Evolutionary conservation across 192 early-diverging fungal genomes (phyloP), one percentile per base, ranked within the genome.

Genomic region (Thamnidium elegans): DNA sequence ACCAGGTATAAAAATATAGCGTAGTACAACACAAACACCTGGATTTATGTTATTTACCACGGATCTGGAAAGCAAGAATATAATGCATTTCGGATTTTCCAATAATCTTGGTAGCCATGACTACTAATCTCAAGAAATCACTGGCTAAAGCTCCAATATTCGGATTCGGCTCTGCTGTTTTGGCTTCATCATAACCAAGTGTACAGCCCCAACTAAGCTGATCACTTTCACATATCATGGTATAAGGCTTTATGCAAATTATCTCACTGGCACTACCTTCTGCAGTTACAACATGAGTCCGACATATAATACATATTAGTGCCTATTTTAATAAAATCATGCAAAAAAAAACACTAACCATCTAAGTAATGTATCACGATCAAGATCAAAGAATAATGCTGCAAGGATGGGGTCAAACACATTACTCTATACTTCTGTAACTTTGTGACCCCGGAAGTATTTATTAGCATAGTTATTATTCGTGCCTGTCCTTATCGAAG

Each of bases 241-340:
- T 26, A 54, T 54, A 21, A 54, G 52, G 20, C 26, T 54, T 21
- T 7, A 30, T 26, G 21, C 52, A 13, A 54, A 54, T 31, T 31
- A 31, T 7, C 26, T 54, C 52, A 54, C 52, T 54, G 21, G 8
- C 52, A 54, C 23, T 7, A 30, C 52, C 52, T 31, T 54, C 52
- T 7, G 26, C 26, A 54, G 52, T 21, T 0, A 54, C 52, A 54
- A 54, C 20, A 32, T 54, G 26, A 31, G 52, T 54, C 52, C 52
- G 26, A 30, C 8, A 54, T 54, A 23, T 36, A 36, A 54, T 32
- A 3, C 52, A 54, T 31, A 54, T 54, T 54, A 54, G 52, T 21
- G 52, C 52, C 52, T 54, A 26, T 54, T 54, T 54, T 54, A 54
- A 54, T 54, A 54, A 54, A 54, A n/a, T 31, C 52, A 23, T 30